These are phyloP conservation scores for Linnemannia hyalina DNA, from an alignment of 192 early-diverging fungal species.

Conservation along the genomic window DNA sequence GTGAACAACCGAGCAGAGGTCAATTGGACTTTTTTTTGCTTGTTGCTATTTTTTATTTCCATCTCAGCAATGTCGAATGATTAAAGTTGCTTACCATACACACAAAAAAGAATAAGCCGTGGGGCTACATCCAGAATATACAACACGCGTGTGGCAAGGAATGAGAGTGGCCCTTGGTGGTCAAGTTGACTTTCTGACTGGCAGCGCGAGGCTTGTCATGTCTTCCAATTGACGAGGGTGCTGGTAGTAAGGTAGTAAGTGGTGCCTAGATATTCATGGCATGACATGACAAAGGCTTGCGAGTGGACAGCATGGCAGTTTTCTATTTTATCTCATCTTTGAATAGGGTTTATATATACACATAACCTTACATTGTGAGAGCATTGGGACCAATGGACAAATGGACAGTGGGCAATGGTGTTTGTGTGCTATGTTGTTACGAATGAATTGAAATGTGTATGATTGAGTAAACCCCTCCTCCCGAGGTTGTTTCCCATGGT, in stretches of 20 bases:
- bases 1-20: background rate
- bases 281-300: background rate
- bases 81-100: constrained; percentile 7
- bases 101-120: background rate
- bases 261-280: background rate
- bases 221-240: constrained; percentile 1
- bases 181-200: too few species aligned
- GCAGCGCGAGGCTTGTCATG: background rate
- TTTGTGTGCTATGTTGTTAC: background rate
- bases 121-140: background rate
- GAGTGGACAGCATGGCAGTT: constrained; percentile 1
- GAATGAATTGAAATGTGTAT: background rate
- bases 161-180: background rate
- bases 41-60: background rate
- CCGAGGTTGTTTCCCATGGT: background rate
- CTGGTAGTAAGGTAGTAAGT: background rate
- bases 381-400: background rate
- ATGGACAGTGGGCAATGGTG: background rate
- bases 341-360: background rate
- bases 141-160: background rate
- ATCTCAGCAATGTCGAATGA: background rate
- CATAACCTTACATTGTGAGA: background rate
- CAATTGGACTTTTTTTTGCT: background rate
- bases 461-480: background rate
- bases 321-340: background rate